Conservation (phyloP, 371 early-diverging fungal species). For the Saksenaea vasiformis region DNA sequence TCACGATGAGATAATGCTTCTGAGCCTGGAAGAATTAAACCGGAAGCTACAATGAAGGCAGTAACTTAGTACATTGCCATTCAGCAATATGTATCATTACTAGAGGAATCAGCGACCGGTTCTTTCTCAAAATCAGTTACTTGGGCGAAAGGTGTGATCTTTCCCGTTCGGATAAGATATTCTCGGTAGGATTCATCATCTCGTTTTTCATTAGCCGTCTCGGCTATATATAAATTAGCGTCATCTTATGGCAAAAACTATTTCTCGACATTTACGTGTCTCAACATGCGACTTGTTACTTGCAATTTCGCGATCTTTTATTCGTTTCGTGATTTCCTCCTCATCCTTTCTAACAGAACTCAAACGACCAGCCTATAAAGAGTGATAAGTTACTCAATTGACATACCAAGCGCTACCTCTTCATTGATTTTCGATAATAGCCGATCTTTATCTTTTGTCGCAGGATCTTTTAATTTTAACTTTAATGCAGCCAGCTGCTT, state of each 20-base stretch:
- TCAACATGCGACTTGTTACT: conserved; percentile 11
- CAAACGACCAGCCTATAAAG: conserved; percentile 32
- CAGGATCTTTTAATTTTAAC: conserved; percentile 36
- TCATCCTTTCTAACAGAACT: conserved; percentile 43
- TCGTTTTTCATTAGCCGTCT: conserved; percentile 20
- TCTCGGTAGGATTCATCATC: conserved; percentile 63
- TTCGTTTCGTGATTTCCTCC: conserved; percentile 48
- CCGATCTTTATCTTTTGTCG: conserved; percentile 13
- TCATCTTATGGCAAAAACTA: background rate
- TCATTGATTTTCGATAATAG: conserved; percentile 33
- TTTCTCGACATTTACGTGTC: background rate
- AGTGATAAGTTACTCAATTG: background rate
- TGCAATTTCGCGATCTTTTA: conserved; percentile 29
- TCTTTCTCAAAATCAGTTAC: conserved; percentile 23
- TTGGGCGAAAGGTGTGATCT: conserved; percentile 75
- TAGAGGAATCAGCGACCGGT: background rate
- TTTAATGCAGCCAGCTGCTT: conserved; percentile 40
- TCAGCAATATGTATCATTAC: background rate
- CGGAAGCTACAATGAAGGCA: background rate
- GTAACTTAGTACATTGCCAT: background rate
- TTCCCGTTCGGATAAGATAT: conserved; percentile 71
- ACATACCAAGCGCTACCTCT: conserved; percentile 15
- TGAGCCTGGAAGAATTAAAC: conserved; percentile 12
- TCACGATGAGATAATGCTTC: conserved; percentile 28
- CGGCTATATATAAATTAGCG: background rate